Evolutionary conservation across 176 grass and related monocot genomes (phyloP).

Genomic region (Cenchrus purpureus): DNA sequence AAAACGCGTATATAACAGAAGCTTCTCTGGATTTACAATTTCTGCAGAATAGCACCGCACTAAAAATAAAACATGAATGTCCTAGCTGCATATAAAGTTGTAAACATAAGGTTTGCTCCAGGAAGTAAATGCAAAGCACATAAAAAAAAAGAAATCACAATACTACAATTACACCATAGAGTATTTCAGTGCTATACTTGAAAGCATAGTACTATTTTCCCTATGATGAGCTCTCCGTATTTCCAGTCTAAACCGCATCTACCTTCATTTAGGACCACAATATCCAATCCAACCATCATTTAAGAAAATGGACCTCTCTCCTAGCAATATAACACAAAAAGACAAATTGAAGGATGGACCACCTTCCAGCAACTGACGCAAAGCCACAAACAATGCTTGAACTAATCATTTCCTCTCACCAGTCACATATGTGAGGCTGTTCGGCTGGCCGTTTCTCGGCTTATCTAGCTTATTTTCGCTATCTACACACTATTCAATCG

Average conservation of each 20-base stretch:
- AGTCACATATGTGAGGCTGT: slow-evolving; percentile 18
- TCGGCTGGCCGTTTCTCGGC: too few species aligned
- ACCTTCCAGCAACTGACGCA: background rate
- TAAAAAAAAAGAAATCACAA: slow-evolving; percentile 4
- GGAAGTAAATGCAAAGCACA: background rate
- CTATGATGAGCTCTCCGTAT: background rate
- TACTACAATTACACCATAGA: background rate
- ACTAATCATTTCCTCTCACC: slow-evolving; percentile 14
- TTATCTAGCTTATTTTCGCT: too few species aligned
- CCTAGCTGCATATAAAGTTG: background rate
- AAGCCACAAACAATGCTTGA: background rate
- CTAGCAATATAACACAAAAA: slow-evolving; percentile 39
- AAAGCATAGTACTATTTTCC: background rate
- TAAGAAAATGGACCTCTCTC: slow-evolving; percentile 33
- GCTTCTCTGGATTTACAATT: background rate
- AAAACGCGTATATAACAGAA: background rate
- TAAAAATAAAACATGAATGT: background rate
- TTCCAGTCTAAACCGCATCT: slow-evolving; percentile 10
- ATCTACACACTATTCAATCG: too few species aligned
- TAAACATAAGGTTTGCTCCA: slow-evolving; percentile 18
- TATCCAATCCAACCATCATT: slow-evolving; percentile 40
- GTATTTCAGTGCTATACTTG: background rate
- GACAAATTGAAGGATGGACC: background rate
- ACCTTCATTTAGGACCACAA: slow-evolving; percentile 36
- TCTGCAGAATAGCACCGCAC: background rate